phyloP scores from a whole-genome alignment of 1,284 basidiomycete species.

The Heterobasidion occidentale region DNA sequence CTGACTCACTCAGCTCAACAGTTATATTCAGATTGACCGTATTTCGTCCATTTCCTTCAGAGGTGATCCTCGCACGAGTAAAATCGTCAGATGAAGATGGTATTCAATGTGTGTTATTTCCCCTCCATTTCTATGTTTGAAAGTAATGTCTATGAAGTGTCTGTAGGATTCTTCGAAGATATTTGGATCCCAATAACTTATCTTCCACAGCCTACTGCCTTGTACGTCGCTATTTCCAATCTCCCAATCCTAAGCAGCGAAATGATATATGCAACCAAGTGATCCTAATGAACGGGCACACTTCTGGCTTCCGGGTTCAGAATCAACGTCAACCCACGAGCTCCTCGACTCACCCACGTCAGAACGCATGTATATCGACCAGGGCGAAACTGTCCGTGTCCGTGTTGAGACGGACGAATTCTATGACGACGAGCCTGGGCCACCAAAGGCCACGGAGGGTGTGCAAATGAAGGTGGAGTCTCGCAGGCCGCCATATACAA shows the following conservation, averaged over 20 bases:
- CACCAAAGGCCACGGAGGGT: slow-evolving; percentile 65
- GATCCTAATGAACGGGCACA: slow-evolving; percentile 77
- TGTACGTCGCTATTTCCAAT: slow-evolving; percentile 40
- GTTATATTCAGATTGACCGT: slow-evolving; percentile 89
- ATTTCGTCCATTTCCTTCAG: slow-evolving; percentile 87
- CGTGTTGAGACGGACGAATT: slow-evolving; percentile 87
- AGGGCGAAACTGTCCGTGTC: slow-evolving; percentile 79
- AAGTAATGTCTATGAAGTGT: slow-evolving; percentile 43
- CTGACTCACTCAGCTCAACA: slow-evolving; percentile 20
- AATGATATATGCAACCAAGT: slow-evolving; percentile 29
- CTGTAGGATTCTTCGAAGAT: slow-evolving; percentile 92
- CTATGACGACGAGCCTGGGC: slow-evolving; percentile 87
- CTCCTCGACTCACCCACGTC: slow-evolving; percentile 61
- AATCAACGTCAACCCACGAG: slow-evolving; percentile 47
- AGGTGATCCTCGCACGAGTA: slow-evolving; percentile 86
- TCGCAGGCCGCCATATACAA: slow-evolving; percentile 63
- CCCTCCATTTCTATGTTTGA: slow-evolving; percentile 1
- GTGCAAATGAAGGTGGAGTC: slow-evolving; percentile 47
- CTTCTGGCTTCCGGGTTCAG: slow-evolving; percentile 71
- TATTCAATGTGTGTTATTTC: slow-evolving; percentile 58
- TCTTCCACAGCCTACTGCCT: slow-evolving; percentile 72
- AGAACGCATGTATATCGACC: slow-evolving; percentile 83
- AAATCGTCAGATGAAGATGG: slow-evolving; percentile 79
- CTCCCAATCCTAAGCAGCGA: background rate
- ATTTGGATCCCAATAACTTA: slow-evolving; percentile 73